phyloP scores from a whole-genome alignment of 2,329 filamentous ascomycete genomes.

The Colletotrichum filicis region DNA sequence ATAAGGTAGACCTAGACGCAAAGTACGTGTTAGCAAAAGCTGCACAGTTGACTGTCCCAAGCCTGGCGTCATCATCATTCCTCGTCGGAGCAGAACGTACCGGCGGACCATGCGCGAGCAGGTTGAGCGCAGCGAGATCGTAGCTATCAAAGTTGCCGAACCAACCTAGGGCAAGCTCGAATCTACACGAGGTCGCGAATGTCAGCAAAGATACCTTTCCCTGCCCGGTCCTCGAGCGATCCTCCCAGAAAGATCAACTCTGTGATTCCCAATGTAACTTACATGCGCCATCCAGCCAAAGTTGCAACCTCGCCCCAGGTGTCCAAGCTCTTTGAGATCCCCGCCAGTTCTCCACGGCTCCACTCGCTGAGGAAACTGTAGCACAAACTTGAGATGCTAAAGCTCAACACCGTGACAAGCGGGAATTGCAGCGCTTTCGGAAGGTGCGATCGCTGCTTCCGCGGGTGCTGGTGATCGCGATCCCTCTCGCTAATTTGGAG shows the following conservation, averaged over 20 bases:
- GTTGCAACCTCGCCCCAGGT: slow-evolving; percentile 70
- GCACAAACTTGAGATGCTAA: slow-evolving; percentile 71
- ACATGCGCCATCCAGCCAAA: slow-evolving; percentile 66
- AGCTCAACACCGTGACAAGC: slow-evolving; percentile 62
- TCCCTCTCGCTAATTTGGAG: slow-evolving; percentile 25
- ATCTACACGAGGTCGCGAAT: slow-evolving; percentile 72
- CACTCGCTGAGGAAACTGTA: slow-evolving; percentile 71
- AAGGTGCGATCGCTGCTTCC: slow-evolving; percentile 46
- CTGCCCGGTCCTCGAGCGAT: neutral
- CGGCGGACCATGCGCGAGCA: slow-evolving; percentile 80
- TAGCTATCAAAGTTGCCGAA: slow-evolving; percentile 78
- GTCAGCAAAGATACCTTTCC: slow-evolving; percentile 17
- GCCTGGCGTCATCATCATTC: neutral
- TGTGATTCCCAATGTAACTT: slow-evolving; percentile 45
- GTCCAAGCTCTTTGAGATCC: slow-evolving; percentile 72
- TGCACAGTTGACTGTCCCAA: neutral
- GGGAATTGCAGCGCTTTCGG: slow-evolving; percentile 62
- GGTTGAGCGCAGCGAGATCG: slow-evolving; percentile 72
- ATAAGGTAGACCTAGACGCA: slow-evolving; percentile 74
- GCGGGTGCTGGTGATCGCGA: slow-evolving; percentile 24
- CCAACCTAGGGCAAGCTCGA: slow-evolving; percentile 80
- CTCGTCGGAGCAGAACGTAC: slow-evolving; percentile 52
- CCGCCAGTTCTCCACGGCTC: slow-evolving; percentile 73
- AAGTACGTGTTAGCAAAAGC: slow-evolving; percentile 5
- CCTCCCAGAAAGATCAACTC: neutral